Conservation (phyloP, 2,329 filamentous ascomycete species). For the Sordariomycetes sp. region DNA sequence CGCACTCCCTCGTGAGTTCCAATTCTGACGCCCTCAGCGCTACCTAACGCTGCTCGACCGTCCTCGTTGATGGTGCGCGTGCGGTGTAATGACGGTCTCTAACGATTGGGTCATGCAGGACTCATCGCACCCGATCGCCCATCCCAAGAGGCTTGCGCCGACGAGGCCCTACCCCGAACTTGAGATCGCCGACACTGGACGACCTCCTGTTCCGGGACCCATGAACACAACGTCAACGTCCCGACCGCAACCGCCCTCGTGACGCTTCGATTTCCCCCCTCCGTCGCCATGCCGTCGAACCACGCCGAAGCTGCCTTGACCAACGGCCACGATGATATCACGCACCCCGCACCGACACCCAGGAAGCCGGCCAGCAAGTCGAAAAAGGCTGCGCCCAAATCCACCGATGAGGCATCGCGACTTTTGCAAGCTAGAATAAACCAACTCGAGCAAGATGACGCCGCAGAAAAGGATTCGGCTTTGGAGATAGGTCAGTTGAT, state of each 20-base stretch:
- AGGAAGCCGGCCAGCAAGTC: slow-evolving; percentile 78
- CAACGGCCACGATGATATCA: slow-evolving; percentile 30
- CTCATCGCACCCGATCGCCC: too few relatives aligned
- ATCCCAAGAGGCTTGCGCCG: too few relatives aligned
- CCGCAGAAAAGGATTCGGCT: slow-evolving; percentile 91
- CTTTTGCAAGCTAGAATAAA: slow-evolving; percentile 88
- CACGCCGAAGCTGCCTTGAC: slow-evolving; percentile 30
- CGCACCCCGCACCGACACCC: slow-evolving; percentile 44
- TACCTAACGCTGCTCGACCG: too few relatives aligned
- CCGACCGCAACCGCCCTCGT: slow-evolving; percentile 6
- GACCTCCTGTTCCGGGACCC: background rate
- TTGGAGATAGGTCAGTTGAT: slow-evolving; percentile 79
- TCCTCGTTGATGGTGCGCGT: too few relatives aligned
- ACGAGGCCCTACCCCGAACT: background rate
- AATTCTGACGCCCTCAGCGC: too few relatives aligned
- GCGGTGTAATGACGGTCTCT: too few relatives aligned
- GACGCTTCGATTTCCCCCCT: slow-evolving; percentile 9
- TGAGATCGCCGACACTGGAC: background rate
- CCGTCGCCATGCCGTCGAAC: slow-evolving; percentile 29
- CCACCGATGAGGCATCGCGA: slow-evolving; percentile 65
- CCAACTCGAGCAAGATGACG: slow-evolving; percentile 87
- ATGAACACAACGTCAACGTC: background rate
- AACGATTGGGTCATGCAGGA: too few relatives aligned
- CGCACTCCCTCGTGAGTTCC: too few relatives aligned
- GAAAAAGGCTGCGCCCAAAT: slow-evolving; percentile 24